phyloP scores from a whole-genome alignment of 148 eudicot species.

The Rhododendron griersonianum region DNA sequence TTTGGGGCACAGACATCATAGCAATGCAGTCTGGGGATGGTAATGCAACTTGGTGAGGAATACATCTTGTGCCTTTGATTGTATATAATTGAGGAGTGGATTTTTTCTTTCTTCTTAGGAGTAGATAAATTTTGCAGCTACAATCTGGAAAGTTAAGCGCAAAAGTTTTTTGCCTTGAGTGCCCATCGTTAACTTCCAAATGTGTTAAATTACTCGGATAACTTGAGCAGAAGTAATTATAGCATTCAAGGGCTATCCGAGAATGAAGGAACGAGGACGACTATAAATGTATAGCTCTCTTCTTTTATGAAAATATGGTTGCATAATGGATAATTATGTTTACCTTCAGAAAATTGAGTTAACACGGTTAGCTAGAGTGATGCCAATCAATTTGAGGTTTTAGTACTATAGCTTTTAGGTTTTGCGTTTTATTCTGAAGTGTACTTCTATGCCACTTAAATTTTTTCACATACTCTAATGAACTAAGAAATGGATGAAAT shows the following conservation, averaged over 20 bases:
- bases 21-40: constrained; percentile 46
- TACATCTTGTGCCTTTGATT: not conserved
- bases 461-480: not conserved
- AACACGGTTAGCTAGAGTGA: not conserved
- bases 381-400: not conserved
- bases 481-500: not conserved
- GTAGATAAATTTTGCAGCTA: not conserved
- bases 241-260: not conserved
- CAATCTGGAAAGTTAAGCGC: not conserved
- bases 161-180: not conserved
- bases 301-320: not conserved
- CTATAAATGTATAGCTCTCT: not conserved
- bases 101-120: not conserved
- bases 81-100: not conserved
- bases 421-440: not conserved
- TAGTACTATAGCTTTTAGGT: not conserved
- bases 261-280: not conserved
- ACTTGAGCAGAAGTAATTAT: not conserved
- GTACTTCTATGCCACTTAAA: not conserved
- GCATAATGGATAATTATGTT: not conserved
- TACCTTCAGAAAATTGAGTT: not conserved
- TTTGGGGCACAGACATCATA: constrained; percentile 67
- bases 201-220: not conserved
- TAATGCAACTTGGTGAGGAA: constrained; percentile 70
- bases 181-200: not conserved